Base-by-base conservation (phyloP, 116 monocot genomes). In the Dioscorea cayenensis region DNA sequence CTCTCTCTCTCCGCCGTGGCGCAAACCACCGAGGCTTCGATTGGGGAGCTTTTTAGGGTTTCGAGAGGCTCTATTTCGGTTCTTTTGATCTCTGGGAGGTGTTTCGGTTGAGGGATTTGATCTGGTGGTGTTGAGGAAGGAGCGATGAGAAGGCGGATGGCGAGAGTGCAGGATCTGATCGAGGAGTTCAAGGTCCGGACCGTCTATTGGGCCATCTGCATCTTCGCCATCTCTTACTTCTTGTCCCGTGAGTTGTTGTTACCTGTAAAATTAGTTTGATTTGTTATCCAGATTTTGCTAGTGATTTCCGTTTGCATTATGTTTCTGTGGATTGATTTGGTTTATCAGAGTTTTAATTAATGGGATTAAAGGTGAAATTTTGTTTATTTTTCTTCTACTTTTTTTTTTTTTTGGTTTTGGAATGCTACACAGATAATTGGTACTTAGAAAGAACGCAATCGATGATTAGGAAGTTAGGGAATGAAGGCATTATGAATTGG, bases 171-270 rank as follows among this genome's bases (percentile, higher is more conserved):
- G 10, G 97, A 99, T 87, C 77, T 99, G 77, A 86, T 99, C 75
- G 97, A 99, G 77, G 93, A 99, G 80, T 90, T 83, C 18, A 99
- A 99, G 81, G 80, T 83, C 55, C 93, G 97, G 58, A 79, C 86
- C 14, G 71, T 84, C n/a, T 79, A 75, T 55, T 99, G 90, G 97
- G 93, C 74, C 64, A 86, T 99, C 49, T 93, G 90, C 84, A 67
- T 90, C 83, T 99, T 90, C 68, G 94, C 79, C 49, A 90, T 93
- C 76, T 77, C 81, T 66, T 99, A 99, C 78, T 90, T 99, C 83
- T 71, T 99, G 58, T 84, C 97, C 28, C 97, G 97, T 99, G 80
- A 87, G 91, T 77, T 28, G 22, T 22, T 68, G 16, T 58, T 69
- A 14, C 60, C 50, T 43, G 9, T 4, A 25, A 28, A n/a, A 28